Evolutionary conservation across 164 flowering plant species (phyloP).

Genomic region (Vitis labrusca): DNA sequence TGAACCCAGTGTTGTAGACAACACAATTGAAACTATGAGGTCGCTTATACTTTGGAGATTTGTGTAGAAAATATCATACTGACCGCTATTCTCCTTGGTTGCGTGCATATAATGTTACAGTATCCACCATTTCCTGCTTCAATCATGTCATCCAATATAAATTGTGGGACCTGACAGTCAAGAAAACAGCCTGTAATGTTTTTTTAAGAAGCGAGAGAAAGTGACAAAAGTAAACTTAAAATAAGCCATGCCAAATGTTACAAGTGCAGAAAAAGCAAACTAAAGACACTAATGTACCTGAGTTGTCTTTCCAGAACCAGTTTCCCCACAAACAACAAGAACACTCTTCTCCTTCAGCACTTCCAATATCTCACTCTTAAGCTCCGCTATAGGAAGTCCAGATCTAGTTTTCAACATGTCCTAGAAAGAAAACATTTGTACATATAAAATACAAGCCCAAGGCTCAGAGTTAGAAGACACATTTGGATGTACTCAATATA

Average conservation of each 20-base stretch:
- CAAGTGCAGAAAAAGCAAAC: not conserved
- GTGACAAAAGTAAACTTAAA: not conserved
- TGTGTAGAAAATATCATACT: slow-evolving; percentile 7
- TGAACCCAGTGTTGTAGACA: not conserved
- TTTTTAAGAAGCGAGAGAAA: not conserved
- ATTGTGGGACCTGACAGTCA: slow-evolving; percentile 77
- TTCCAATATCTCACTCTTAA: slow-evolving; percentile 56
- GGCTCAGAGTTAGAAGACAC: not conserved
- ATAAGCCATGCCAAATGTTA: slow-evolving; percentile 1
- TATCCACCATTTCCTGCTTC: slow-evolving; percentile 72
- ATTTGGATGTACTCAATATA: no score
- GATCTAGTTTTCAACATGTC: slow-evolving; percentile 71
- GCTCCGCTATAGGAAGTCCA: slow-evolving; percentile 73
- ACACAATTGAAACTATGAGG: no score
- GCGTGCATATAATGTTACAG: slow-evolving; percentile 91
- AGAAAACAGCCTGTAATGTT: not conserved
- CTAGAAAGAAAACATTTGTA: slow-evolving; percentile 26
- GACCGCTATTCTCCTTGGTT: slow-evolving; percentile 97
- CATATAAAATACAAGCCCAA: not conserved
- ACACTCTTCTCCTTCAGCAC: slow-evolving; percentile 68
- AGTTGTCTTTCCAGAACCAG: slow-evolving; percentile 97
- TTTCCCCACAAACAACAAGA: slow-evolving; percentile 89
- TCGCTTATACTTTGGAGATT: not conserved
- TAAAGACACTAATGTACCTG: slow-evolving; percentile 50
- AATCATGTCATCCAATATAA: slow-evolving; percentile 89